These are phyloP conservation scores for Podila minutissima DNA, from an alignment of 192 early-diverging fungal species.

Conservation along the genomic window DNA sequence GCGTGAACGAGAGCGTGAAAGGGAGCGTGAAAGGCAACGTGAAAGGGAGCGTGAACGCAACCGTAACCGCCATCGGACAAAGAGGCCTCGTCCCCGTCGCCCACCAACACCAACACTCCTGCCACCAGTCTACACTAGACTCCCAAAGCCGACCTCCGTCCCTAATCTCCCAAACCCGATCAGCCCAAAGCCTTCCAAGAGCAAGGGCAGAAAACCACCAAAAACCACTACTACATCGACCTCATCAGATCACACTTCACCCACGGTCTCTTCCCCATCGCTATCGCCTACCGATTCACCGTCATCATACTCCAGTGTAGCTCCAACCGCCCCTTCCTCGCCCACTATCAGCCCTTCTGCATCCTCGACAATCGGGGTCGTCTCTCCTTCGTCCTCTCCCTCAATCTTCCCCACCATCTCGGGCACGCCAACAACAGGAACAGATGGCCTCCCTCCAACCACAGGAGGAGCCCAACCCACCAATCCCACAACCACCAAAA, in stretches of 20 bases:
- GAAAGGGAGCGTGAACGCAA: constrained; percentile 1
- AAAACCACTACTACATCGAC: neutral
- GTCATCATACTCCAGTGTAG: neutral
- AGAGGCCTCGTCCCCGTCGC: neutral
- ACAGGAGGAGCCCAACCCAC: neutral
- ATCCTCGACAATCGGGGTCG: neutral
- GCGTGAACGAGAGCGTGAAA: neutral
- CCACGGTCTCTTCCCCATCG: neutral
- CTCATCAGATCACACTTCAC: neutral
- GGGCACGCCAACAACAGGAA: neutral
- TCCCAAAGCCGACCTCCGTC: neutral
- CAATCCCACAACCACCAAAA: neutral
- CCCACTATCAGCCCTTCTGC: neutral
- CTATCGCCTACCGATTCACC: neutral
- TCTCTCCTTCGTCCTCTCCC: neutral
- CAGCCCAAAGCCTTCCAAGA: neutral
- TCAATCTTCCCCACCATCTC: neutral
- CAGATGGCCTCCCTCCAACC: neutral
- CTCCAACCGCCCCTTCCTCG: neutral
- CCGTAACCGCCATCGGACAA: neutral
- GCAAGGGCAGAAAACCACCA: neutral
- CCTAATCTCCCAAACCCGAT: neutral
- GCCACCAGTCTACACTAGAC: neutral
- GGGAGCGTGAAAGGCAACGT: neutral
- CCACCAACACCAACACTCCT: neutral